phyloP scores from a whole-genome alignment of 2,329 filamentous ascomycete genomes.

The Dryadomyces sulphureus region DNA sequence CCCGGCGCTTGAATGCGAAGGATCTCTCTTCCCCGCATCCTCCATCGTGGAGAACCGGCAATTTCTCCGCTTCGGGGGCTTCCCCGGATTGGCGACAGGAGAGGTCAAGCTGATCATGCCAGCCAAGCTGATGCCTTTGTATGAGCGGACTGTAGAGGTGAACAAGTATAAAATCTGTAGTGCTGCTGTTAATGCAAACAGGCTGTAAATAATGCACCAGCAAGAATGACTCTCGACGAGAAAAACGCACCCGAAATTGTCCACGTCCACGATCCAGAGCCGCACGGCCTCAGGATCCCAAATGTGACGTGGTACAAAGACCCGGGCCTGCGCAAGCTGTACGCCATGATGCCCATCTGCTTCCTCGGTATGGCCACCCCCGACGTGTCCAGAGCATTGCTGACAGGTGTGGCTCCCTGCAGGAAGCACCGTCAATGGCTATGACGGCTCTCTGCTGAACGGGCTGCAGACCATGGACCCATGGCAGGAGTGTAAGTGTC shows the following conservation, averaged over 20 bases:
- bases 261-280: not conserved
- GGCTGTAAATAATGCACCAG: not conserved
- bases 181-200: too few relatives aligned
- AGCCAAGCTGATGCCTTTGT: not conserved
- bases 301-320: not conserved
- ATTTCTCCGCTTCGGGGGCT: not conserved
- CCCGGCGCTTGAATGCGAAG: too few relatives aligned
- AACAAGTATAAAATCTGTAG: too few relatives aligned
- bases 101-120: not conserved
- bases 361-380: not conserved
- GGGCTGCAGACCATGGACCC: not conserved
- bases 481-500: not conserved
- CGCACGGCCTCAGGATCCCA: not conserved
- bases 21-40: not conserved
- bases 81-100: not conserved
- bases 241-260: not conserved
- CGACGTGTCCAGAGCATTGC: not conserved
- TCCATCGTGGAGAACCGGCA: not conserved
- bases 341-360: not conserved
- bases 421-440: not conserved
- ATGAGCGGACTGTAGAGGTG: too few relatives aligned
- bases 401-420: not conserved
- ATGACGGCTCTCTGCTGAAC: not conserved
- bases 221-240: not conserved
- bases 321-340: not conserved